Conservation (phyloP, 2,329 filamentous ascomycete species). For the Apiospora hydei region DNA sequence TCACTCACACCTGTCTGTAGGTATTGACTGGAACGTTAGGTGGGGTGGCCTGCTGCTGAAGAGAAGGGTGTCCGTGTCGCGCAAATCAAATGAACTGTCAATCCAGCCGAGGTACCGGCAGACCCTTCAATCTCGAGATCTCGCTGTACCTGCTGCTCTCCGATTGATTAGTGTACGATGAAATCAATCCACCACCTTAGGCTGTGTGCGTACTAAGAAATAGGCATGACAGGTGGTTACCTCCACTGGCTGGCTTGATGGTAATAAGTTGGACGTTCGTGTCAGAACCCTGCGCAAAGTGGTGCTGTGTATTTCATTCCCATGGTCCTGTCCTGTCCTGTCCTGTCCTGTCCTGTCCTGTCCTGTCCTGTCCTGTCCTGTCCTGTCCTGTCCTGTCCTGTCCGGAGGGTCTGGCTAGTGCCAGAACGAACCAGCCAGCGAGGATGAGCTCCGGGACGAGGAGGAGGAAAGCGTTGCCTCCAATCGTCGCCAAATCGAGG, state of each 20-base stretch:
- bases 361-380: too few relatives aligned
- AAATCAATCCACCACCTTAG: conserved; percentile 12
- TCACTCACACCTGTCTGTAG: neutral
- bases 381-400: neutral
- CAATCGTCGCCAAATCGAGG: conserved; percentile 20
- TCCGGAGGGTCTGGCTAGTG: conserved; percentile 9
- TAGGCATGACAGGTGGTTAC: neutral
- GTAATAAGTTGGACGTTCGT: conserved; percentile 8
- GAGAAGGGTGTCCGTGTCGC: neutral
- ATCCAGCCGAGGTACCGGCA: conserved; percentile 13
- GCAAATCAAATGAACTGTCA: conserved; percentile 6
- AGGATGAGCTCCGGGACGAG: neutral
- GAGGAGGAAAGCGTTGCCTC: neutral
- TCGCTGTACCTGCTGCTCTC: conserved; percentile 13
- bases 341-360: too few relatives aligned
- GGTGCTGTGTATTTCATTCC: conserved; percentile 8
- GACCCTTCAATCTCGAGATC: conserved; percentile 17
- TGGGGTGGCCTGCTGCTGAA: conserved; percentile 5
- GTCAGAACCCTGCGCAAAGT: conserved; percentile 19
- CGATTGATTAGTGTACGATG: conserved; percentile 21
- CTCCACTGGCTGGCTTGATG: conserved; percentile 8
- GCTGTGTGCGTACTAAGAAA: neutral
- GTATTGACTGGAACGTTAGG: neutral
- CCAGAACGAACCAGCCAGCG: neutral
- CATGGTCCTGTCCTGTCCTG: neutral